phyloP scores from a whole-genome alignment of 2,329 filamentous ascomycete genomes.

The Fusarium continuum region DNA sequence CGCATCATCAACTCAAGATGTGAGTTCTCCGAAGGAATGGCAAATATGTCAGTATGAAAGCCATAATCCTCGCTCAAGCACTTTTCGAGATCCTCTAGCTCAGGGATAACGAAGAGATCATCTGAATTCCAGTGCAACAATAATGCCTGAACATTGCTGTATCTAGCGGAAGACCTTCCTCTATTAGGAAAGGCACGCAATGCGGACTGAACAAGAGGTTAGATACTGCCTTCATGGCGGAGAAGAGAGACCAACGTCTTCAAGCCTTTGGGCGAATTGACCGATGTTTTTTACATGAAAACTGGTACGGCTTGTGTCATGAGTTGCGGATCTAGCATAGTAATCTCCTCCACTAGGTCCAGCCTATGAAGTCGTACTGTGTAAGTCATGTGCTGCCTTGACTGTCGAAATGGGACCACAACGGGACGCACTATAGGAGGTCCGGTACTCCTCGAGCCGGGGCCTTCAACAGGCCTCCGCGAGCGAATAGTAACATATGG shows the following conservation, averaged over 20 bases:
- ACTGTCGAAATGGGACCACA: background rate
- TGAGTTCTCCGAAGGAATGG: slow-evolving; percentile 66
- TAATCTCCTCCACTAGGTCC: slow-evolving; percentile 36
- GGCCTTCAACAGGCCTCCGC: slow-evolving; percentile 56
- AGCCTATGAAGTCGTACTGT: slow-evolving; percentile 23
- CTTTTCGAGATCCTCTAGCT: slow-evolving; percentile 65
- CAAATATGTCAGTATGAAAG: slow-evolving; percentile 66
- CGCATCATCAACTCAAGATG: slow-evolving; percentile 67
- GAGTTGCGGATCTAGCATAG: slow-evolving; percentile 55
- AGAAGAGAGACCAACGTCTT: slow-evolving; percentile 56
- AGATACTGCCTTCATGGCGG: background rate
- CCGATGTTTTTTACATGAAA: slow-evolving; percentile 67
- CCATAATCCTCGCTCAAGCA: slow-evolving; percentile 64
- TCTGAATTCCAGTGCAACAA: slow-evolving; percentile 67
- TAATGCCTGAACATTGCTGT: slow-evolving; percentile 63
- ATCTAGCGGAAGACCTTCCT: slow-evolving; percentile 61
- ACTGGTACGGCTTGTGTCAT: slow-evolving; percentile 66
- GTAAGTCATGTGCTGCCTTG: slow-evolving; percentile 20
- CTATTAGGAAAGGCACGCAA: slow-evolving; percentile 65
- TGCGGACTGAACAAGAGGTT: slow-evolving; percentile 55
- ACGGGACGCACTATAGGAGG: slow-evolving; percentile 56
- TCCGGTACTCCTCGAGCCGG: slow-evolving; percentile 58
- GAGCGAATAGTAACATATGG: slow-evolving; percentile 65
- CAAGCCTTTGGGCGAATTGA: slow-evolving; percentile 62
- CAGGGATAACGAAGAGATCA: slow-evolving; percentile 66